Evolutionary conservation across 2,329 filamentous ascomycete genomes (phyloP), one percentile per base, ranked within the genome.

Genomic region (Fragosphaeria purpurea): DNA sequence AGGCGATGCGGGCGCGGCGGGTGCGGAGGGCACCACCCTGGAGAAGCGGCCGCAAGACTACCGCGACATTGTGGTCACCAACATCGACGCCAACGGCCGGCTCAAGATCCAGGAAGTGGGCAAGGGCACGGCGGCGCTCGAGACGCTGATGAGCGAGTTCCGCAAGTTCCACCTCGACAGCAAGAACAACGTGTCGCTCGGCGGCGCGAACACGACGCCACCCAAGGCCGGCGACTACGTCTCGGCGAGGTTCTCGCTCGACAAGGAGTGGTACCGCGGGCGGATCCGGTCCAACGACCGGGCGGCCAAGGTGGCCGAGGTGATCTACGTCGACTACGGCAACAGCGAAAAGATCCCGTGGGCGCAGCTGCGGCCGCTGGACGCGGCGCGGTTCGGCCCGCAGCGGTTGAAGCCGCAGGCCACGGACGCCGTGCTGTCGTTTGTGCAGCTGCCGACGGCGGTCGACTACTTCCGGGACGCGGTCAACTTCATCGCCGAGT

Each of bases 311-410:
- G 82, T 86, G 60, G 85, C 89, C 31, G 93, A 98, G 67, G 85
- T 98, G 32, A 72, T 94, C 44, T 98, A 95, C 69, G 81, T 98
- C 55, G 93, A 98, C 72, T 98, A 94, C 67, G 93, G 93, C 60
- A 98, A 98, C 76, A 85, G 80, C 50, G 93, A 98, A 69, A 85
- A 83, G 63, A 75, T 95, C 51, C 80, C 90, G 0, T 98, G 91
- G 89, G 78, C 82, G 31, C 77, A 80, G 58, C 80, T 98, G 42
- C 86, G 93, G 33, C 76, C 88, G n/a, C 78, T 98, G 46, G 79
- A 83, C 47, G 82, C 88, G 63, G 68, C 80, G 12, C 84, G 90
- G 60, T 98, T 97, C 73, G 80, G 80, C 41, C 72, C 79, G 5
- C 80, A 88, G 65, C 90, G 86, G 67, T 81, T 98, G 53, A 90